phyloP scores from a whole-genome alignment of 768 basidiomycete genomes.

The Candolleomyces efflorescens region DNA sequence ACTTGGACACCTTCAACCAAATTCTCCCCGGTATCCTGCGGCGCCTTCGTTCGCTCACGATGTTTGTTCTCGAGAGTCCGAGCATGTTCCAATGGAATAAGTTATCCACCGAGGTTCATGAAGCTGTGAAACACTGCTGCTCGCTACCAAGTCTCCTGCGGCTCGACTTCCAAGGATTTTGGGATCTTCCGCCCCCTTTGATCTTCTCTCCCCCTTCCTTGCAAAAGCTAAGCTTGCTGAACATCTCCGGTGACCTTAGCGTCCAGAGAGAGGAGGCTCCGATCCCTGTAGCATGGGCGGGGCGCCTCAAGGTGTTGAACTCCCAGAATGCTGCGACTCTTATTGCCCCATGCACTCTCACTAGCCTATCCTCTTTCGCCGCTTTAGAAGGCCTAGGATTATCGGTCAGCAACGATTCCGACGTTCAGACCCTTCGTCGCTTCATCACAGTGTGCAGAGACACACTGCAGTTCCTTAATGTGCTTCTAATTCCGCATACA shows the following conservation, averaged over 20 bases:
- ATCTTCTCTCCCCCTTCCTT: background rate
- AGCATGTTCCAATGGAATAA: background rate
- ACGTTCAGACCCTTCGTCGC: background rate
- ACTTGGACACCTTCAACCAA: background rate
- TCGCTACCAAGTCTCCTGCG: background rate
- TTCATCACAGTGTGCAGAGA: background rate
- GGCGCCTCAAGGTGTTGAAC: background rate
- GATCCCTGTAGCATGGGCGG: background rate
- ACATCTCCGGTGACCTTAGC: background rate
- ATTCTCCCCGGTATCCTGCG: background rate
- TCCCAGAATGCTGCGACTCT: background rate
- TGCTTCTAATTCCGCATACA: background rate
- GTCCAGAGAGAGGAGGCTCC: background rate
- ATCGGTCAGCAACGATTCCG: background rate
- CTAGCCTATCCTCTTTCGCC: background rate
- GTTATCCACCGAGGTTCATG: background rate
- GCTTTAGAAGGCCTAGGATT: background rate
- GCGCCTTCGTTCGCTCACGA: background rate
- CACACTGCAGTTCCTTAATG: background rate
- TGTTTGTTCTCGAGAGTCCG: background rate
- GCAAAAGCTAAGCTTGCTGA: background rate
- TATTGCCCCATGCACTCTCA: background rate
- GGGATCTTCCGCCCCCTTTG: background rate
- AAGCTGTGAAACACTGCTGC: background rate
- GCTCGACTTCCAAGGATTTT: background rate